Evolutionary conservation across 1,284 basidiomycete species (phyloP).

Genomic region (Cystobasidiaceae sp.): DNA sequence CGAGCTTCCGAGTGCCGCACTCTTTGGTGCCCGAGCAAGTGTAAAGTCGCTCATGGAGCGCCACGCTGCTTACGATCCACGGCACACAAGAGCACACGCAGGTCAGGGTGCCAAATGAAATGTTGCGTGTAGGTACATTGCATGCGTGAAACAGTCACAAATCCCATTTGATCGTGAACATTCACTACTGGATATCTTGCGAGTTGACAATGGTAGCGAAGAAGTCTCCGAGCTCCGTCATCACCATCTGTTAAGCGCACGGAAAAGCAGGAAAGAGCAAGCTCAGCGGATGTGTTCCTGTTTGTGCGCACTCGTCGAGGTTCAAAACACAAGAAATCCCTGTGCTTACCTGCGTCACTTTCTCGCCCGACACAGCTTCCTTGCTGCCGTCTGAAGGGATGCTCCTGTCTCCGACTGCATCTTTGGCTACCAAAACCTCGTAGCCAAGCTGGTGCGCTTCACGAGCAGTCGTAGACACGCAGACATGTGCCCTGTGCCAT

Average conservation of each 20-base stretch:
- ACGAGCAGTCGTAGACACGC: constrained; percentile 24
- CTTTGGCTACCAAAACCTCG: constrained; percentile 25
- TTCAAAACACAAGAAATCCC: no score
- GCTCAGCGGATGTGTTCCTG: not conserved
- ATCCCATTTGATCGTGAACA: no score
- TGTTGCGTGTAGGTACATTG: no score
- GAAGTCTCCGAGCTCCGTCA: constrained; percentile 20
- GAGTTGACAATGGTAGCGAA: constrained; percentile 27
- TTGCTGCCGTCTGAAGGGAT: constrained; percentile 17
- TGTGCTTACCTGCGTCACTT: constrained; percentile 18
- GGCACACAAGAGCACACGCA: no score
- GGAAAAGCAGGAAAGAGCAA: not conserved
- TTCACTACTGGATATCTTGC: constrained; percentile 14
- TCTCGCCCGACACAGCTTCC: constrained; percentile 2
- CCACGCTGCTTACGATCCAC: no score
- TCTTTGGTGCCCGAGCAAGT: no score
- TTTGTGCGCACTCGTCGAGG: not conserved
- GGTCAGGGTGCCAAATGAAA: no score
- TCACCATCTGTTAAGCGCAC: not conserved
- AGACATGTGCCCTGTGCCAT: constrained; percentile 17
- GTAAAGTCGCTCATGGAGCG: no score
- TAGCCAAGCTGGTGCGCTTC: constrained; percentile 27
- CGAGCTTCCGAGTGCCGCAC: no score
- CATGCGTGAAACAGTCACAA: no score
- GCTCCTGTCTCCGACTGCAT: constrained; percentile 25